Evolutionary conservation across 2,329 filamentous ascomycete species (phyloP).

Genomic region (Colletotrichum ledebouriae): DNA sequence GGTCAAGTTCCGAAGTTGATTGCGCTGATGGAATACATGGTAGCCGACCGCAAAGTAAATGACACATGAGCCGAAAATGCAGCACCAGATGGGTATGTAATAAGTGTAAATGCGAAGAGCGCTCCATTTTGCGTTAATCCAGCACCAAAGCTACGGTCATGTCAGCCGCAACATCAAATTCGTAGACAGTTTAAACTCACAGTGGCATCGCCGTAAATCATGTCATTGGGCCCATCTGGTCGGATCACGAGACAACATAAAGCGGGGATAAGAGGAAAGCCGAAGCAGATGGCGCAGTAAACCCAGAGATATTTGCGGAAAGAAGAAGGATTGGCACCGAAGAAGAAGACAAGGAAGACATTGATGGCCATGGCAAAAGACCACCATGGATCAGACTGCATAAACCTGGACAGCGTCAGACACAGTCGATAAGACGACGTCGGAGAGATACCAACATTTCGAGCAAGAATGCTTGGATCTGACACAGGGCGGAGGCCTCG

Average conservation of each 20-base stretch:
- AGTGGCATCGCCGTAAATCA: conserved; percentile 69
- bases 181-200: conserved; percentile 52
- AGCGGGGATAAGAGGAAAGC: conserved; percentile 76
- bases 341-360: conserved; percentile 78
- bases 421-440: not conserved
- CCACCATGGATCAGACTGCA: conserved; percentile 83
- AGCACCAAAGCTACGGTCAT: conserved; percentile 69
- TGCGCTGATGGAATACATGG: conserved; percentile 70
- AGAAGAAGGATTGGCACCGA: conserved; percentile 71
- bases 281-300: conserved; percentile 79
- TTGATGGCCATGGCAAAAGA: conserved; percentile 87
- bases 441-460: conserved; percentile 70
- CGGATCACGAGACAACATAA: conserved; percentile 72
- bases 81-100: conserved; percentile 73
- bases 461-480: conserved; percentile 71
- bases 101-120: conserved; percentile 71
- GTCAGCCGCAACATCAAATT: not conserved
- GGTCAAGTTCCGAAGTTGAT: conserved; percentile 67
- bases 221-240: conserved; percentile 25
- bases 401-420: conserved; percentile 69
- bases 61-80: conserved; percentile 66
- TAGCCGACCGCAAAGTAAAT: conserved; percentile 71
- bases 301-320: conserved; percentile 80
- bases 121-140: conserved; percentile 69
- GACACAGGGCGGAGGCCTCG: conserved; percentile 69